Percentiles rank a stretch among this genome's conserved stretches.
These are phyloP conservation scores for Trichoderma sp. DNA, from an alignment of 2,329 filamentous ascomycete genomes.

Conservation along the genomic window DNA sequence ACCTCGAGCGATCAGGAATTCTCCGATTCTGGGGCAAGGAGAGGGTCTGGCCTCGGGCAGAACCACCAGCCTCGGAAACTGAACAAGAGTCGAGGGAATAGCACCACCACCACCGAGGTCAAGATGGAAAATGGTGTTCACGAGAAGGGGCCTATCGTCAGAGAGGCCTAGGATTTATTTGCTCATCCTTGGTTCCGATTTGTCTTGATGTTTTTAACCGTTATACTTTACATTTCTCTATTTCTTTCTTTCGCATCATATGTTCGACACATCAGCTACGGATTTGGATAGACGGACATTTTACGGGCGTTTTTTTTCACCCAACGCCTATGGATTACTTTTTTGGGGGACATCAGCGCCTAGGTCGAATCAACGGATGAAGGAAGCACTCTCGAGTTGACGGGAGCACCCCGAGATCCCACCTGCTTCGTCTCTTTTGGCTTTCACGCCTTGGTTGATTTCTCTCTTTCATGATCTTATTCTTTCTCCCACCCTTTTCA, in stretches of 20 bases:
- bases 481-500: neutral
- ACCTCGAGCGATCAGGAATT: constrained; percentile 38
- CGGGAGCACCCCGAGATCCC: neutral
- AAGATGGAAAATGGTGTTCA: constrained; percentile 30
- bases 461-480: neutral
- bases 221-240: neutral
- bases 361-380: neutral
- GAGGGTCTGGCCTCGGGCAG: constrained; percentile 28
- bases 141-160: neutral
- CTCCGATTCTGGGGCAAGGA: constrained; percentile 33
- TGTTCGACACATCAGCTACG: neutral
- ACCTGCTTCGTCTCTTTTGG: neutral
- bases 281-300: constrained; percentile 4
- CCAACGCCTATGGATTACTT: neutral
- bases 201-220: neutral
- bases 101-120: constrained; percentile 32
- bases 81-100: constrained; percentile 43
- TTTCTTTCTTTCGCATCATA: neutral
- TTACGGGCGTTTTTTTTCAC: neutral
- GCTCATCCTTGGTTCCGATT: neutral
- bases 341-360: neutral
- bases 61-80: constrained; percentile 46
- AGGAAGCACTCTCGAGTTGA: neutral
- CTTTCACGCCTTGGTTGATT: neutral
- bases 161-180: neutral